Base-by-base conservation (phyloP, 2,329 filamentous ascomycete genomes). In the Delphinella strobiligena region DNA sequence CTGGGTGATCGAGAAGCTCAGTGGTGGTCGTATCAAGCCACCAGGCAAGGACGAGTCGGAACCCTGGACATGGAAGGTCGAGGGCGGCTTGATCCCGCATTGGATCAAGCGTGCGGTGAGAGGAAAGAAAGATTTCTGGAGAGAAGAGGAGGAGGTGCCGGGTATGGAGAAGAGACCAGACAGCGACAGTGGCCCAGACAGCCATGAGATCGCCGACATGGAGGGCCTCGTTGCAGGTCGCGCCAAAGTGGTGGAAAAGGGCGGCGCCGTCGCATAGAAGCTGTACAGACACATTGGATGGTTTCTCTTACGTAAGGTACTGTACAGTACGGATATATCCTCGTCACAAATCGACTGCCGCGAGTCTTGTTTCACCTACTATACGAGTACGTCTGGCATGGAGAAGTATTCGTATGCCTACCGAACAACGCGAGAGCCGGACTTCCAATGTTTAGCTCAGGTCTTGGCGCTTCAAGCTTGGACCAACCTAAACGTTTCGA, bases 111-210 rank as follows among this genome's bases (percentile, higher is more conserved):
- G 85, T 19, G 63, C 80, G 4, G 55, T 61, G 0, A 62, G 62
- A 29, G 84, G 84, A 19, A 82, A 85, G 66, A 80, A 71, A 61
- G 72, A 81, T 49, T 88, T 88, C 55, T 87, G 82, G 82, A 67
- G 67, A 29, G 56, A 40, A 2, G 36, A 53, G 17, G 51, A 52
- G 18, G 22, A 27, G 12, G 7, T 27, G 7, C 22, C 22, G 7
- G 22, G 22, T 12, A 12, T 27, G 7, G 22, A 27, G 22, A 35
- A 27, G 22, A 27, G 7, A 7, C 7, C 22, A 12, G 22, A 27
- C 12, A 27, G 22, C 12, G 22, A 27, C 12, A 27, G 22, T 7
- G 22, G 22, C 7, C 7, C 7, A 7, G 12, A 27, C 22, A 27
- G 22, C 22, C 22, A 27, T 12, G 22, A 27, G 22, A 12, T 27